Evolutionary conservation across 495 filamentous ascomycete genomes (phyloP), one percentile per base, ranked within the genome.

Genomic region (Tuber indicum): DNA sequence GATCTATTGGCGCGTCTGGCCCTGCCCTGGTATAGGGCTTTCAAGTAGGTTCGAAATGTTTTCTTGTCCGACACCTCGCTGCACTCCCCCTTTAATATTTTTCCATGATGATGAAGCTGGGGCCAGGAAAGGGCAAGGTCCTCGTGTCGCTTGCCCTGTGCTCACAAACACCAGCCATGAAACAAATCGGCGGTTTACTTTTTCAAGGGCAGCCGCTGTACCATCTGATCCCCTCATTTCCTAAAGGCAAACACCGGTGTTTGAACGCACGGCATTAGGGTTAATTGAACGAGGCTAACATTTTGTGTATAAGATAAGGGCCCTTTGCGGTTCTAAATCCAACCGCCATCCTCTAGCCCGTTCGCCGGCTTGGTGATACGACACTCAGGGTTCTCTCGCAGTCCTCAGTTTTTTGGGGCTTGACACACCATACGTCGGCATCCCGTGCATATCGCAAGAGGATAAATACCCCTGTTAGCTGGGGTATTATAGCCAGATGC

Each of bases 121-220:
- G 81, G 81, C 81, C 81, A 82, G 72, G 81, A 82, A 77, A 82
- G 76, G 76, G 75, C 39, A 81, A 82, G 81, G 81, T 79, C 79
- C 77, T 75, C 62, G 69, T 72, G 76, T 82, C 81, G 81, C 80
- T 82, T 62, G 71, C 76, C 80, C 80, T 23, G 47, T 82, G 81
- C 76, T 82, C 81, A 75, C 75, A 80, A 82, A 79, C 75, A 79
- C 80, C 80, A 82, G 81, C 81, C 12, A 19, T 66, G 26, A 66
- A 66, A 66, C 58, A 66, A 5, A 66, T 32, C 58, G 36, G 58
- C 26, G 26, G 58, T 36, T 66, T 66, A 5, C 58, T 66, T 5
- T 7, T 66, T 66, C 58, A 36, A 66, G 58, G 4, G 58, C 58
- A 7, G 58, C 14, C 58, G 58, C 58, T 9, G 58, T 32, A 66